These are phyloP conservation scores for Xylaria sp. DNA, from an alignment of 2,329 filamentous ascomycete genomes.

Conservation along the genomic window DNA sequence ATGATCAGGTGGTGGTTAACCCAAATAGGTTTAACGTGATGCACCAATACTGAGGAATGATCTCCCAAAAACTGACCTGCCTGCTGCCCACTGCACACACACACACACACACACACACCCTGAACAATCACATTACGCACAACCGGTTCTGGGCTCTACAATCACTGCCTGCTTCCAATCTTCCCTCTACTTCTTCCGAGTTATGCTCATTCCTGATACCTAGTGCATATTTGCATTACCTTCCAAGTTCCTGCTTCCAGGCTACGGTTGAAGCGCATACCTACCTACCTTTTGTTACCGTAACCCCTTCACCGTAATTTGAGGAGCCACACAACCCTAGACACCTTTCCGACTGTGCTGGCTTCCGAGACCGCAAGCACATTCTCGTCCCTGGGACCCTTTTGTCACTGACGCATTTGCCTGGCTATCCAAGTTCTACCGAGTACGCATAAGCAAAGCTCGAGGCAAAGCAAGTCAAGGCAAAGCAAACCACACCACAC, in stretches of 20 bases:
- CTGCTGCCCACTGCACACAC: too few relatives aligned
- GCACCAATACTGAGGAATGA: too few relatives aligned
- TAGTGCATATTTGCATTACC: not conserved
- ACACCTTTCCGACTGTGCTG: conserved; percentile 10
- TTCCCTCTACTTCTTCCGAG: not conserved
- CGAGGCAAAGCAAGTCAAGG: conserved; percentile 5
- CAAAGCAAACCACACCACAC: conserved; percentile 8
- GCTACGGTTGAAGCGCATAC: too few relatives aligned
- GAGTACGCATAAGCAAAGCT: conserved; percentile 14
- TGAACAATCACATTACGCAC: not conserved
- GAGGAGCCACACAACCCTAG: conserved; percentile 8
- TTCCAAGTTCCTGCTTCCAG: not conserved
- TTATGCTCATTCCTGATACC: conserved; percentile 1
- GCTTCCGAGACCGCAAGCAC: conserved; percentile 29
- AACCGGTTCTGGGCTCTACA: not conserved
- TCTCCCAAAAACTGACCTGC: too few relatives aligned
- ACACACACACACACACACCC: not conserved
- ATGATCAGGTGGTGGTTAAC: too few relatives aligned
- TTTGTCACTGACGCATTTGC: conserved; percentile 11
- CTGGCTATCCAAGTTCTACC: conserved; percentile 15
- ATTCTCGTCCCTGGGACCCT: conserved; percentile 12
- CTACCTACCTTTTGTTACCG: not conserved
- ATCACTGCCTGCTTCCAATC: not conserved
- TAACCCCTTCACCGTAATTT: conserved; percentile 29
- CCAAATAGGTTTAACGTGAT: too few relatives aligned